Evolutionary conservation across 257 asterid genomes (phyloP), one percentile per base, ranked within the genome.

Genomic region (Leonotis leonurus): DNA sequence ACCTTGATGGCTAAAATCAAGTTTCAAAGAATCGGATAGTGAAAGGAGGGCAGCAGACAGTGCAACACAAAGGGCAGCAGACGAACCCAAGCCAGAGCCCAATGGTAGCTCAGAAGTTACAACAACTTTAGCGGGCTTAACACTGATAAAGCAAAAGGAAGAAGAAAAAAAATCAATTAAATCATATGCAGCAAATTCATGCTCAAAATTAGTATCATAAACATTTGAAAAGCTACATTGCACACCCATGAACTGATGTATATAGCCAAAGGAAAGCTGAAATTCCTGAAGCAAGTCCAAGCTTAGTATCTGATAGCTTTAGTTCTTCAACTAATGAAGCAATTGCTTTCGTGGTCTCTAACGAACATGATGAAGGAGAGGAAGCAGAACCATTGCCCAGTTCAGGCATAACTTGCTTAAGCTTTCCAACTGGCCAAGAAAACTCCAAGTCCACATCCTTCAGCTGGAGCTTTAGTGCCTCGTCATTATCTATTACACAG

Each of bases 21-120:
- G 77, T 39, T 67, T 79, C 9, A 57, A 72, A 14, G 77, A 80
- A 73, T 89, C 94, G 14, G 96, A 81, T 52, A 92, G 67, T 13
- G 96, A 80, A 70, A 92, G 85, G 43, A 92, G 80, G 33, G 97
- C 94, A 8, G 95, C 95, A 64, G 97, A 80, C 35, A 89, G 77
- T 21, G 97, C 85, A 60, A 92, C 97, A 76, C 97, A 89, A 5
- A 92, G 72, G 53, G 97, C 89, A 71, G 99, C 97, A 62, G 99
- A 93, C 17, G 99, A 93, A 71, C 99, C 97, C 82, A 93, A 84
- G 60, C 99, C 99, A 67, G 99, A 57, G 67, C 99, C 99, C 55
- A 89, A 67, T 44, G 99, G 97, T 71, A 89, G 93, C 83, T 92
- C 99, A 60, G 99, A 86, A 71, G 73, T 78, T 56, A 92, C 90